Evolutionary conservation across 306 rosid genomes (phyloP).

Genomic region (Acacia confusa): DNA sequence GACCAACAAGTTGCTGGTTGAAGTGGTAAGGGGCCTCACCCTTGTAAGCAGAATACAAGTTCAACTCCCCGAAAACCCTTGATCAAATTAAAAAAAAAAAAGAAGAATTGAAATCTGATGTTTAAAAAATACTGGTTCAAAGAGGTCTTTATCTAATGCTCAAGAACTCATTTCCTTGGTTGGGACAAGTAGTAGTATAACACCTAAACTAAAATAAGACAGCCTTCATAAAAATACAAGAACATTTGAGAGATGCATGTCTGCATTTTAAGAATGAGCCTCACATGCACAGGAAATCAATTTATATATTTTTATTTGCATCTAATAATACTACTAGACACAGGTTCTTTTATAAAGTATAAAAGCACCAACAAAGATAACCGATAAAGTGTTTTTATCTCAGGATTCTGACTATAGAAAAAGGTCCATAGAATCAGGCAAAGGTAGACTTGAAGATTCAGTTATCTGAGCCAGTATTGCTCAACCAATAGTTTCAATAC

Average conservation of each 20-base stretch:
- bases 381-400: neutral
- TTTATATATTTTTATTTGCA: neutral
- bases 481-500: constrained; percentile 2
- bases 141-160: constrained; percentile 1
- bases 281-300: neutral
- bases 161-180: neutral
- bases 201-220: neutral
- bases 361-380: constrained; percentile 6
- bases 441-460: neutral
- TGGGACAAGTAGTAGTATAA: neutral
- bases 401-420: neutral
- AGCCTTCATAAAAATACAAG: constrained; percentile 23
- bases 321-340: neutral
- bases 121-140: neutral
- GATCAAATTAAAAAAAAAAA: constrained; percentile 2
- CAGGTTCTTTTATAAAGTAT: neutral
- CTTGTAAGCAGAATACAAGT: no score
- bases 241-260: neutral
- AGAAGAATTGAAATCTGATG: neutral
- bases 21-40: no score
- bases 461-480: neutral
- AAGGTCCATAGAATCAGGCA: neutral
- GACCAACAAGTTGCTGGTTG: no score
- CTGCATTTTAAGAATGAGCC: neutral
- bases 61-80: no score